Base-by-base conservation (phyloP, 495 filamentous ascomycete species). In the Cercophora samala region DNA sequence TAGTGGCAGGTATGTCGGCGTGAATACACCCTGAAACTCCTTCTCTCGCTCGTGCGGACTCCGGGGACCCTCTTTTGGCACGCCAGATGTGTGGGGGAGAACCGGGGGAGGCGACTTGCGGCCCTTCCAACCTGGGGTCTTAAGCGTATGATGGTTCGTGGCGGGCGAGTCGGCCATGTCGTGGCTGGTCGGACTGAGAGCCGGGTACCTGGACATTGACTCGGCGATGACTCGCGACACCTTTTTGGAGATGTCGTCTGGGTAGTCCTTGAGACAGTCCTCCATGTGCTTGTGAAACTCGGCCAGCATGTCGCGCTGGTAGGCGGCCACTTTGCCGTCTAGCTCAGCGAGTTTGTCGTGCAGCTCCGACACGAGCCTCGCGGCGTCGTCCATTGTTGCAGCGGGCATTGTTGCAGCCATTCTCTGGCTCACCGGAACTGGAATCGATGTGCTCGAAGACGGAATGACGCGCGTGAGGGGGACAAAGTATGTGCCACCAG, bases 1-100 rank as follows among this genome's bases (percentile, higher is more conserved):
- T 52, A 88, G 75, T 58, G 85, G 85, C 42, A 89, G 79, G 69
- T 85, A 88, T 62, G 74, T 81, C 22, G 86, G 86, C 17, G 85
- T 88, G 70, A 88, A 88, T 21, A 88, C 68, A 46, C 85, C 86
- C 46, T 84, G 82, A 66, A 88, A 85, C 66, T 87, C 85, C 64
- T 77, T 77, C 68, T 86, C 85, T 26, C 82, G 80, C 61, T 83
- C 82, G 74, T 84, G 81, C 53, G 81, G 78, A 46, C 74, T 81
- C 53, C 76, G 63, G 23, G 75, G 73, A 64, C 69, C 68, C 5
- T 81, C 76, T 64, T 75, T 73, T 24, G 75, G 66, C 24, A 62
- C 70, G 55, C 73, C 76, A 3, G 79, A 78, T 54, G 73, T 78
- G 60, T 77, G 78, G 69, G 71, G 79, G 42, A 78, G 76, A 23